Conservation (phyloP, 2,329 filamentous ascomycete species). For the Neocatenulostroma microsporum region DNA sequence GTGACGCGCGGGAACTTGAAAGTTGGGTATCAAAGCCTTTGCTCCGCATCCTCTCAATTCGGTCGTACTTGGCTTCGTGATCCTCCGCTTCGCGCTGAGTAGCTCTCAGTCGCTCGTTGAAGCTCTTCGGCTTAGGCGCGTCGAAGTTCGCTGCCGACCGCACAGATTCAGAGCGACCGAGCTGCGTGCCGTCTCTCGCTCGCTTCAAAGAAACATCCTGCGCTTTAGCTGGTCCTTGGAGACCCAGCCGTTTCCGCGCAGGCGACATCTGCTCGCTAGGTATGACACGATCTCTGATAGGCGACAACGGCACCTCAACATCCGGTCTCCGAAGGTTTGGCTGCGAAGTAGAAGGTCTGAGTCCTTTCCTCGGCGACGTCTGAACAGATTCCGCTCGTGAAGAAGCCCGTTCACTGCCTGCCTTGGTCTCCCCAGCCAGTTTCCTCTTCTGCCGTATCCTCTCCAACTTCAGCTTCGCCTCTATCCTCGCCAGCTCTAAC, state of each 20-base stretch:
- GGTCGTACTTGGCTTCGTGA: constrained; percentile 37
- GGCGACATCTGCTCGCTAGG: constrained; percentile 60
- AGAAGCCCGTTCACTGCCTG: constrained; percentile 1
- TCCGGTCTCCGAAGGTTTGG: constrained; percentile 17
- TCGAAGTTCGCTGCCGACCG: constrained; percentile 8
- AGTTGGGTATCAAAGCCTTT: constrained; percentile 20
- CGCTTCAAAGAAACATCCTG: constrained; percentile 78
- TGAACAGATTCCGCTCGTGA: constrained; percentile 4
- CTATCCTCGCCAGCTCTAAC: constrained; percentile 77
- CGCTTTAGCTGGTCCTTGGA: constrained; percentile 77
- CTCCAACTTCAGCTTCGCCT: constrained; percentile 80
- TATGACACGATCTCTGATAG: constrained; percentile 44
- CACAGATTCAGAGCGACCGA: constrained; percentile 15
- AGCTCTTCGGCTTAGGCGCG: constrained; percentile 47
- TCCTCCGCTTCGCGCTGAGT: constrained; percentile 44
- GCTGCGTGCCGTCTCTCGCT: constrained; percentile 37
- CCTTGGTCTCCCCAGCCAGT: too few relatives aligned
- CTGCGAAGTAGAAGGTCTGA: constrained; percentile 12
- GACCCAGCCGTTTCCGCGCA: constrained; percentile 70
- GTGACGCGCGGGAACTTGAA: not conserved
- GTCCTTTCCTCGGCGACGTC: constrained; percentile 10
- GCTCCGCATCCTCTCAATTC: constrained; percentile 36
- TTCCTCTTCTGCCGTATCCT: constrained; percentile 58
- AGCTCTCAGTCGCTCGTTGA: constrained; percentile 78
- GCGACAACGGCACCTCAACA: constrained; percentile 73